A percentile compares a stretch with the other conserved stretches of the same genome.
Conservation (phyloP, 495 filamentous ascomycete genomes). For the Penicillium fimorum region DNA sequence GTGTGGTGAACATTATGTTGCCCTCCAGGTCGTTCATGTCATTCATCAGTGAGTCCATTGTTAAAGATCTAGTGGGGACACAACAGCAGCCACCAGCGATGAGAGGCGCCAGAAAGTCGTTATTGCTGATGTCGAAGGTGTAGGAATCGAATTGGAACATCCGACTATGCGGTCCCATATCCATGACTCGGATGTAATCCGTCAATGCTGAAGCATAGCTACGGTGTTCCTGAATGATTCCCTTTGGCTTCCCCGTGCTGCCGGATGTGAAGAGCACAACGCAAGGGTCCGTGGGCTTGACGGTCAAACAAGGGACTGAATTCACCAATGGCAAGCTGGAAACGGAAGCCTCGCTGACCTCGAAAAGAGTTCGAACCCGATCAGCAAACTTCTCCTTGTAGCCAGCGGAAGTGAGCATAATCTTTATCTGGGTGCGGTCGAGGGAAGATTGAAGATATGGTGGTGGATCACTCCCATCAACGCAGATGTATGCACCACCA, state of each 20-base stretch:
- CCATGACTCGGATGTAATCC: conserved; percentile 21
- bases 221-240: conserved; percentile 48
- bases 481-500: conserved; percentile 48
- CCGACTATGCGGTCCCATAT: conserved; percentile 23
- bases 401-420: conserved; percentile 20
- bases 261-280: conserved; percentile 46
- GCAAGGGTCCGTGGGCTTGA: conserved; percentile 21
- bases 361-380: conserved; percentile 10
- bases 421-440: conserved; percentile 14
- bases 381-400: conserved; percentile 13
- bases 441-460: conserved; percentile 21
- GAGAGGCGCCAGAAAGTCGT: conserved; percentile 43
- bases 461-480: conserved; percentile 51
- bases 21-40: conserved; percentile 36
- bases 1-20: conserved; percentile 43
- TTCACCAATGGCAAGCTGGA: neutral
- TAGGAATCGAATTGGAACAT: conserved; percentile 48
- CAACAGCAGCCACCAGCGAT: conserved; percentile 48
- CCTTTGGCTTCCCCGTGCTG: conserved; percentile 47
- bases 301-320: conserved; percentile 1
- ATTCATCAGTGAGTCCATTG: conserved; percentile 30
- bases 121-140: conserved; percentile 46
- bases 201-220: conserved; percentile 30
- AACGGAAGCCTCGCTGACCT: conserved; percentile 16
- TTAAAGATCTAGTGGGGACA: conserved; percentile 37